Evolutionary conservation across 1,139 yeast genomes (phyloP).

Genomic region (Blastobotrys buckinghamii): DNA sequence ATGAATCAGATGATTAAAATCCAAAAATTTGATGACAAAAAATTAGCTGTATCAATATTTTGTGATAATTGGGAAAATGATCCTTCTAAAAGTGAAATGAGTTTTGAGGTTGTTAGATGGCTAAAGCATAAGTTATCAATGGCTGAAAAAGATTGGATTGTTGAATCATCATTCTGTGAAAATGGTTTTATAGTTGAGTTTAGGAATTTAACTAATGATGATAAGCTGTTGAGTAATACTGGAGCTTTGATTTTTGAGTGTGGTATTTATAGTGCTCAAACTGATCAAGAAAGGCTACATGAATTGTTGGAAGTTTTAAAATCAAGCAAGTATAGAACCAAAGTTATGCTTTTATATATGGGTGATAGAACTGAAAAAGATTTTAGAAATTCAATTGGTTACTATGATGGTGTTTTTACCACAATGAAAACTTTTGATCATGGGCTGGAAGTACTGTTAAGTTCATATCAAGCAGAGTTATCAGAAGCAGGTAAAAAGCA

Average conservation of each 20-base stretch:
- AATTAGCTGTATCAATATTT: conserved; percentile 19
- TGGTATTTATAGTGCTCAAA: conserved; percentile 20
- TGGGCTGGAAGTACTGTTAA: background rate
- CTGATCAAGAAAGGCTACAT: conserved; percentile 15
- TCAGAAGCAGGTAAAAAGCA: conserved; percentile 8
- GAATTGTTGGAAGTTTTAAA: conserved; percentile 15
- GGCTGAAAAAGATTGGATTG: conserved; percentile 15
- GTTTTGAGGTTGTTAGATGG: conserved; percentile 33
- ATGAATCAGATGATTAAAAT: conserved; percentile 15
- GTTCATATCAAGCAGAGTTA: conserved; percentile 3
- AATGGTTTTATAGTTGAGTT: conserved; percentile 14
- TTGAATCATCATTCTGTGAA: conserved; percentile 8
- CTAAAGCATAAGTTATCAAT: conserved; percentile 26
- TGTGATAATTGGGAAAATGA: conserved; percentile 29
- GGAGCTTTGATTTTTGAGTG: conserved; percentile 27
- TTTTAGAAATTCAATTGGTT: background rate
- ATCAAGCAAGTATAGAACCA: background rate
- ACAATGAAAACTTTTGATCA: background rate
- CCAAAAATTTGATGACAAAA: conserved; percentile 17
- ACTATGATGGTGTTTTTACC: background rate
- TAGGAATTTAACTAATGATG: conserved; percentile 22
- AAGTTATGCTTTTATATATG: conserved; percentile 9
- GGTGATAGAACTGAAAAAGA: background rate
- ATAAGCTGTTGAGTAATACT: conserved; percentile 19
- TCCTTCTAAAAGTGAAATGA: no score